Conservation (phyloP, 345 rosid genomes). For the Zanthoxylum bungeanum region DNA sequence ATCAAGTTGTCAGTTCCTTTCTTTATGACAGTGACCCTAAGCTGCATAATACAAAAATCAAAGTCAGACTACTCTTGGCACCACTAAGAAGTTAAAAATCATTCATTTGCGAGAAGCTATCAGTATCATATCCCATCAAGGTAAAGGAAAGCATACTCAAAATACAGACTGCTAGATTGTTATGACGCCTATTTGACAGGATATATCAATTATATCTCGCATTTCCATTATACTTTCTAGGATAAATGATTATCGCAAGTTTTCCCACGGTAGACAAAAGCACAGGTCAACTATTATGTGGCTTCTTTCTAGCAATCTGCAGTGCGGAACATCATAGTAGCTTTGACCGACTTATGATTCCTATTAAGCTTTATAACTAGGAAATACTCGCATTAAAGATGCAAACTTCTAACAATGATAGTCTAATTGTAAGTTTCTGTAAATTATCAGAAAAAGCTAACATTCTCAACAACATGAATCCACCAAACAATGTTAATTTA, state of each 20-base stretch:
- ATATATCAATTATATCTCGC: neutral
- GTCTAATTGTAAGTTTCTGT: neutral
- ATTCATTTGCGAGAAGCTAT: neutral
- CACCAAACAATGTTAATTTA: neutral
- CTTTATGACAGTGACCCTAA: constrained; percentile 43
- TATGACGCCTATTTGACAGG: neutral
- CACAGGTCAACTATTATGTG: neutral
- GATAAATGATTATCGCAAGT: neutral
- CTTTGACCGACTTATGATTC: neutral
- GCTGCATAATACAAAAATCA: constrained; percentile 34
- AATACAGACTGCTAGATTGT: neutral
- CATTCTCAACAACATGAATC: neutral
- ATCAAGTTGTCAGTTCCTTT: constrained; percentile 40
- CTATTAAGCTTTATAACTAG: neutral
- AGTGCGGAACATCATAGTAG: neutral
- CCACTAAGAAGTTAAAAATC: neutral
- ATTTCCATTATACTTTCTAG: neutral
- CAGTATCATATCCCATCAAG: neutral
- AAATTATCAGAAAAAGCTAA: neutral
- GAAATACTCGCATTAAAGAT: neutral
- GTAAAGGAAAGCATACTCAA: neutral
- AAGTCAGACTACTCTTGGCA: neutral
- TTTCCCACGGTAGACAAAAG: neutral
- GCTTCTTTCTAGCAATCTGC: neutral
- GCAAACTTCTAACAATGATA: neutral